A percentile compares a stretch with the other conserved stretches of the same genome.
Conservation (phyloP, 805 yeast species). For the Ogataea paradorogensis region DNA sequence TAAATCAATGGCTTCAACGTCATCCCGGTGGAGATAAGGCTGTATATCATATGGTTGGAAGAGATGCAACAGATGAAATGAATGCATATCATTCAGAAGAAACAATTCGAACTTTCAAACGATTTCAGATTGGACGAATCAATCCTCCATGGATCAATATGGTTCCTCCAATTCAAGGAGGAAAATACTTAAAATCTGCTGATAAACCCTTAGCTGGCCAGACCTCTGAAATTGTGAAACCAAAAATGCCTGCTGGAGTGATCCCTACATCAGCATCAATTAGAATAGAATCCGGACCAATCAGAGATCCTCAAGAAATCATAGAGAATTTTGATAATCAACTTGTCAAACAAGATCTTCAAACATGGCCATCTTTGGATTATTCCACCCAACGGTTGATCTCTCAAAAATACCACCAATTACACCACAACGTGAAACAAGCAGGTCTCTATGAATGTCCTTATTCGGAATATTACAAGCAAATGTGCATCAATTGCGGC, state of each 20-base stretch:
- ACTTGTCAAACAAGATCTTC: constrained; percentile 54
- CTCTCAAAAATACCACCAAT: constrained; percentile 53
- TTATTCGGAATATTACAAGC: constrained; percentile 71
- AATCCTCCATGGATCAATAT: constrained; percentile 68
- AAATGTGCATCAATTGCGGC: constrained; percentile 55
- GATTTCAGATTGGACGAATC: constrained; percentile 64
- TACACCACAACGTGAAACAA: constrained; percentile 53
- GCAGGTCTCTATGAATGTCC: constrained; percentile 70
- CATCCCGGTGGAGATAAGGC: constrained; percentile 94
- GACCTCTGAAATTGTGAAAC: constrained; percentile 41
- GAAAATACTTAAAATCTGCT: constrained; percentile 38
- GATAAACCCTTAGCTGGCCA: constrained; percentile 36
- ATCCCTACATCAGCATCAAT: constrained; percentile 36
- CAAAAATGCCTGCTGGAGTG: constrained; percentile 50
- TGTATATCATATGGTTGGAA: constrained; percentile 77
- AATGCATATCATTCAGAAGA: constrained; percentile 72
- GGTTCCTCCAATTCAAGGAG: constrained; percentile 90
- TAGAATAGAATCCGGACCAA: constrained; percentile 20
- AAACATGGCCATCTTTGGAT: constrained; percentile 61
- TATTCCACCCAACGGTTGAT: constrained; percentile 59
- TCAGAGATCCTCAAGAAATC: constrained; percentile 54
- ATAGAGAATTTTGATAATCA: constrained; percentile 58
- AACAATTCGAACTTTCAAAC: constrained; percentile 48
- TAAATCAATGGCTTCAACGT: constrained; percentile 64
- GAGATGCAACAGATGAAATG: constrained; percentile 92